Evolutionary conservation across 345 rosid genomes (phyloP).

Genomic region (Murraya paniculata): DNA sequence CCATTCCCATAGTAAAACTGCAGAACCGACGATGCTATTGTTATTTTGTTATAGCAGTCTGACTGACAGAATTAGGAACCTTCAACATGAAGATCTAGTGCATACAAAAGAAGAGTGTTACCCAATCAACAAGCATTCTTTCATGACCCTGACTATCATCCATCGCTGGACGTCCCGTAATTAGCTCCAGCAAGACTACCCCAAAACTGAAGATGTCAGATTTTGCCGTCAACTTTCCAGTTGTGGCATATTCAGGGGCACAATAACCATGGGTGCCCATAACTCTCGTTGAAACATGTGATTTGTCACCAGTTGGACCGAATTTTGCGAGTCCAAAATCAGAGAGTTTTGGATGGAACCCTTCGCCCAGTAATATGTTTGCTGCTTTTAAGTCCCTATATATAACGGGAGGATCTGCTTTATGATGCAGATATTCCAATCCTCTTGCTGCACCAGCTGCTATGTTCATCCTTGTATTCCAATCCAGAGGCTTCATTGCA

Average conservation of each 20-base stretch:
- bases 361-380: slow-evolving; percentile 52
- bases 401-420: slow-evolving; percentile 54
- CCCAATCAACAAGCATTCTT: slow-evolving; percentile 54
- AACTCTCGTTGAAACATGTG: slow-evolving; percentile 64
- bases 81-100: not conserved
- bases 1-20: not conserved
- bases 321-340: slow-evolving; percentile 81
- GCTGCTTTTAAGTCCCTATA: slow-evolving; percentile 63
- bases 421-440: slow-evolving; percentile 52
- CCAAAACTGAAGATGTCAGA: slow-evolving; percentile 77
- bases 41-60: not conserved
- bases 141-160: slow-evolving; percentile 26
- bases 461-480: slow-evolving; percentile 63
- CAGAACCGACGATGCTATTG: not conserved
- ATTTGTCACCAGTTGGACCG: slow-evolving; percentile 50
- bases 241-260: slow-evolving; percentile 64
- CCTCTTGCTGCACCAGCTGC: slow-evolving; percentile 68
- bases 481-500: slow-evolving; percentile 44
- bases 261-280: slow-evolving; percentile 82
- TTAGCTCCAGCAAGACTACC: slow-evolving; percentile 62
- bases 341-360: slow-evolving; percentile 55
- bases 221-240: slow-evolving; percentile 51
- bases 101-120: slow-evolving; percentile 19
- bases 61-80: not conserved
- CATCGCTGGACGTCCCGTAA: slow-evolving; percentile 57